Evolutionary conservation across 1,284 basidiomycete species (phyloP), one percentile per base, ranked within the genome.

Genomic region (Leccinum huronense): DNA sequence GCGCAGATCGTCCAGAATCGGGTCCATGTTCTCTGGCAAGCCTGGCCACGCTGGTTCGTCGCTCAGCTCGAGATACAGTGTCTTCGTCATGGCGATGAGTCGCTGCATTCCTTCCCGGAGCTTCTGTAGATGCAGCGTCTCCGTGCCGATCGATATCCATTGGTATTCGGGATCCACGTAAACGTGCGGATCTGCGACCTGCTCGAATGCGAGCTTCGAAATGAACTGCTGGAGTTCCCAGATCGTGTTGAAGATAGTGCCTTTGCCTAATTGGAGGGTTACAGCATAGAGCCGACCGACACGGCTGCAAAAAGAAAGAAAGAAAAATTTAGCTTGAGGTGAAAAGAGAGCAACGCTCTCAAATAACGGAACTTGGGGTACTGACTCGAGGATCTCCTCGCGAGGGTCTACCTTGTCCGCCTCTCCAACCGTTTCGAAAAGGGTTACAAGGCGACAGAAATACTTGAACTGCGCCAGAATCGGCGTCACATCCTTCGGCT

Each of bases 381-480:
- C 65, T 60, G 3, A 67, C 65, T 65, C 51, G 0, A 66, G 2
- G 1, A 2, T 27, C 0, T 60, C 55, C 34, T 58, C 65, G 1
- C 10, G 3, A 11, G 36, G 36, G 13, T 36, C 2, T 11, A 2
- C 36, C n/a, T 58, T 56, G 2, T 48, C 54, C 14, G 5, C 30
- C 10, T 55, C 1, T 33, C 13, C 16, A 23, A 19, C 3, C 54
- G 60, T 55, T 48, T 66, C 55, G 1, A 23, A 67, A 16, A 67
- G 16, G 0, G 38, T 62, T 7, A 57, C 51, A 0, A 62, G 0
- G 0, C 42, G 42, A 0, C 61, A 68, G 58, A 69, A 69, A 48
- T 68, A 67, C 1, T 68, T 69, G 1, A 69, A 38, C 27, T 69
- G 68, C 0, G 61, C 61, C 0, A 68, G 59, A 1, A 61, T 2